Percentiles rank a stretch among this genome's conserved stretches.
These are phyloP conservation scores for Phytophthora pistaciae DNA, from an alignment of 352 stramenopile genomes.

Conservation along the genomic window DNA sequence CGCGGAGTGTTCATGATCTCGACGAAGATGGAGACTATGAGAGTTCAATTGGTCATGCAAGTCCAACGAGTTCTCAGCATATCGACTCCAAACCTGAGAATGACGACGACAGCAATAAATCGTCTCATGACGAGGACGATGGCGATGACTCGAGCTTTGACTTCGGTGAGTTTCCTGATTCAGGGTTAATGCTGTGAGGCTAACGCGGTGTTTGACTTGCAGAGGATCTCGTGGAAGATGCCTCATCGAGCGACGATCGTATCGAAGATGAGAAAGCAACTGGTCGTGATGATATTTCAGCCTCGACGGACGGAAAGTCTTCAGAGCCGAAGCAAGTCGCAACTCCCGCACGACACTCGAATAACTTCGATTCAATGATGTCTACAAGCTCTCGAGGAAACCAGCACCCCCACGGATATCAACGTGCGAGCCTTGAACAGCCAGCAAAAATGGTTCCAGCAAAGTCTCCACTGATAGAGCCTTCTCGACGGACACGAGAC, in stretches of 20 bases:
- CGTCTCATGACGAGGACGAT: not conserved
- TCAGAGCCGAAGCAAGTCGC: not conserved
- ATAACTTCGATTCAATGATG: not conserved
- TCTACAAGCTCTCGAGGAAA: constrained; percentile 9
- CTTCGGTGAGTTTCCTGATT: constrained; percentile 49
- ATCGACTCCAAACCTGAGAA: constrained; percentile 10
- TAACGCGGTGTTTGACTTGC: not conserved
- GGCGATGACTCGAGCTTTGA: constrained; percentile 51
- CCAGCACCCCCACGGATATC: constrained; percentile 8
- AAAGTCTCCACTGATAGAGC: constrained; percentile 27
- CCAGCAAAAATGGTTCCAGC: constrained; percentile 7
- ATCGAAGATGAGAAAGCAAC: constrained; percentile 17
- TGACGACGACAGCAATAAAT: constrained; percentile 7
- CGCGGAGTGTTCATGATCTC: constrained; percentile 3
- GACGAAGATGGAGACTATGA: not conserved
- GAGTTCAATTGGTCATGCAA: not conserved
- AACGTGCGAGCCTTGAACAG: not conserved
- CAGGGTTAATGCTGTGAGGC: not conserved
- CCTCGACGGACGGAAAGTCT: not conserved
- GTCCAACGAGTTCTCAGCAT: not conserved
- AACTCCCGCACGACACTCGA: not conserved
- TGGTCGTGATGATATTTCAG: not conserved
- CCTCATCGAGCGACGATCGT: constrained; percentile 19
- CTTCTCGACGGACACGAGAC: constrained; percentile 1
- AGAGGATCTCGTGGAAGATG: constrained; percentile 54